Percentiles rank a stretch among this genome's conserved stretches.
Evolutionary conservation across 1,284 basidiomycete genomes (phyloP).

Genomic region (Puccinia novopanici): DNA sequence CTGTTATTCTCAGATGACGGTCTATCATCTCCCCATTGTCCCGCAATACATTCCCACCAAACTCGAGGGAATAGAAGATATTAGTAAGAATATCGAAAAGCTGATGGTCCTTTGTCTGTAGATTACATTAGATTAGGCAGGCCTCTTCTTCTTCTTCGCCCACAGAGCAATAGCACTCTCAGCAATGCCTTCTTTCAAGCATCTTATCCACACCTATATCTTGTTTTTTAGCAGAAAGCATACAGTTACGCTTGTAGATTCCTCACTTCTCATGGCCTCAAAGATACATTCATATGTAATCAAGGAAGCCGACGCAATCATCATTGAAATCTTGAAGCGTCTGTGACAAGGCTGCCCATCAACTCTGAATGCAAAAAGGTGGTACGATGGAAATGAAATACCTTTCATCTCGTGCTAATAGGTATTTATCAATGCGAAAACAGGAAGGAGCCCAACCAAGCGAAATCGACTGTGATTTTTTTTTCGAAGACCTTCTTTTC

Average conservation of each 20-base stretch:
- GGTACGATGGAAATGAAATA: neutral
- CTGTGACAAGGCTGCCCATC: neutral
- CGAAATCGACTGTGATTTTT: no score
- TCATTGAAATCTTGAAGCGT: neutral
- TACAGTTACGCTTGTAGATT: neutral
- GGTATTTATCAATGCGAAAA: no score
- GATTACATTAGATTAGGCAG: neutral
- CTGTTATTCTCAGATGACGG: slow-evolving; percentile 75
- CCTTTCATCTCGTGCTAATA: neutral
- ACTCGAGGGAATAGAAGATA: neutral
- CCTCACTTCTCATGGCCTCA: neutral
- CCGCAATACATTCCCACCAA: slow-evolving; percentile 59
- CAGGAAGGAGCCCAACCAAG: no score
- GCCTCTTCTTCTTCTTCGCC: no score
- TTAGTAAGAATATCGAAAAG: neutral
- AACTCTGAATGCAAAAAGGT: neutral
- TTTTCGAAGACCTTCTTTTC: no score
- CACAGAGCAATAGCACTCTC: neutral
- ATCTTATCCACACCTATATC: neutral
- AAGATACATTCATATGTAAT: neutral
- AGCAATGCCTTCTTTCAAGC: neutral
- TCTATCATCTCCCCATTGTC: slow-evolving; percentile 74
- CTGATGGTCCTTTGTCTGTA: neutral
- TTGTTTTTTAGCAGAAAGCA: neutral
- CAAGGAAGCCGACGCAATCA: neutral